Evolutionary conservation across 2,329 filamentous ascomycete genomes (phyloP), one percentile per base, ranked within the genome.

Genomic region (Penicillium sp.): DNA sequence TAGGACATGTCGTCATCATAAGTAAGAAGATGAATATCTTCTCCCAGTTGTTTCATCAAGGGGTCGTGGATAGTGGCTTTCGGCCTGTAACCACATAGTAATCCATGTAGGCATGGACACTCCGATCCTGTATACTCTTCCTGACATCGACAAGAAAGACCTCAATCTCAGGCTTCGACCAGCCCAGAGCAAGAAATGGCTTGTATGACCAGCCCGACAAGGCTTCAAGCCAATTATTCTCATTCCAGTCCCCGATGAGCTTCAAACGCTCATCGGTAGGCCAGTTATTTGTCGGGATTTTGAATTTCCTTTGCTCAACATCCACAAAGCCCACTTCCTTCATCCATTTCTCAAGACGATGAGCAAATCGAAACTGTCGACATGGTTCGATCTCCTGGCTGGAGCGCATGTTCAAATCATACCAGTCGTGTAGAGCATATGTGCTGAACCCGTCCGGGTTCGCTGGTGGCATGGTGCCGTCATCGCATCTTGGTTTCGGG

Each of bases 291-390:
- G 80, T 73, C 0, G 82, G 81, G 7, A 87, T 75, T 68, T 83
- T 85, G 62, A 76, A 78, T 14, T 81, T 67, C 33, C 77, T 75
- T 61, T 84, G 80, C 47, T 82, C 74, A 11, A 88, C 78, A 54
- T 87, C 82, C 3, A 81, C 77, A 56, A 85, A 87, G 0, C 85
- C 85, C 1, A 82, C 79, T 27, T 82, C 78, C 66, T 79, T 75
- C 71, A 87, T 83, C 76, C 79, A 84, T 3, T 69, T 74, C 57
- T 83, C 81, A 33, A 85, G 67, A 44, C 81, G 78, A 42, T 84
- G 79, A 0, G 81, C 83, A 27, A 85, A 77, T 3, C 81, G 76
- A 55, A 83, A 75, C 58, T 85, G 75, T 54, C 78, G 71, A 37
- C 75, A 58, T 66, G 81, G 64, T 72, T 75, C 63, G 63, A 73